Evolutionary conservation across 805 yeast genomes (phyloP), one percentile per base, ranked within the genome.

Genomic region (Candida maesae): DNA sequence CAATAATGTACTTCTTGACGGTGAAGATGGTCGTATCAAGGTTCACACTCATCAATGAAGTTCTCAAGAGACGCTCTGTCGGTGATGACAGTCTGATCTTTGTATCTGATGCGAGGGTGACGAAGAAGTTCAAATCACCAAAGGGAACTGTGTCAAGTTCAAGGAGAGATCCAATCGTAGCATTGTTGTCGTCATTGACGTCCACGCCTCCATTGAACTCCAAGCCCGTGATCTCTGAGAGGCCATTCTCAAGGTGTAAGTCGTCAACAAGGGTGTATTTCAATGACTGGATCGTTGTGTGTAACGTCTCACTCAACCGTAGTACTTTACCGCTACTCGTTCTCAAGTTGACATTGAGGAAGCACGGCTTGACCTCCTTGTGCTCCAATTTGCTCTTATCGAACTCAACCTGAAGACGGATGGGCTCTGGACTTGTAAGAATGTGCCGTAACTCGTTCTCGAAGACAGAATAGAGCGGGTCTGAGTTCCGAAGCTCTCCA

Each of bases 81-180:
- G 61, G 59, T 1, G 55, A 50, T 2, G 56, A 46, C 26, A 58
- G 61, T 25, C 49, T 55, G 12, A 61, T 47, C 29, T 47, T 47
- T 40, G 60, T 55, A 36, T 57, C 60, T 14, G 46, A 38, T 1
- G 30, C 29, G 10, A 46, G 31, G 6, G 44, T 51, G 2, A 61
- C 51, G 12, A 60, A 57, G 39, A 66, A 52, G 33, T 51, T 53
- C 18, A 59, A 35, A 3, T 45, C 47, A 10, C 56, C 56, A 5
- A 50, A 44, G 3, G 71, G 71, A 0, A 63, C 56, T 20, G 60
- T 58, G 47, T 66, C 70, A n/a, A 64, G 42, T 1, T 59, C 51
- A n/a, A 67, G 32, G 1, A 61, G 30, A 9, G 64, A 58, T 3
- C 51, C 38, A 2, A 67, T 32, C 3, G 62, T 45, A 13, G 35